These are phyloP conservation scores for Phoenix roebelenii DNA, from an alignment of 176 grass and related monocot species.

Conservation along the genomic window DNA sequence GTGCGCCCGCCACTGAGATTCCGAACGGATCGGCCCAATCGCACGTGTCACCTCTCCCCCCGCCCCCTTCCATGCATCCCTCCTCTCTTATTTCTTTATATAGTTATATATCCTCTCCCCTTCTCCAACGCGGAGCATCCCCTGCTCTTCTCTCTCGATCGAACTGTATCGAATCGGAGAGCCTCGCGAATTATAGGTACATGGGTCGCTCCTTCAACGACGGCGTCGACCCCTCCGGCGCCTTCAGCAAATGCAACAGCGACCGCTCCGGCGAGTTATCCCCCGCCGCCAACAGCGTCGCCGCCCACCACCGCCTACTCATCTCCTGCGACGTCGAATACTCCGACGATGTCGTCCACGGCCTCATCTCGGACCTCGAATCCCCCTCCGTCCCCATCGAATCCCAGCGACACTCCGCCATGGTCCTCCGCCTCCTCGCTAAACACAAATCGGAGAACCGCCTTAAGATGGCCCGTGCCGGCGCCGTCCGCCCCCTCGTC, in stretches of 20 bases:
- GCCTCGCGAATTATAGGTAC: slow-evolving; percentile 17
- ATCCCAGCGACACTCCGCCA: slow-evolving; percentile 43
- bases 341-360: slow-evolving; percentile 52
- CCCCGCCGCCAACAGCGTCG: slow-evolving; percentile 10
- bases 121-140: not conserved
- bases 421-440: slow-evolving; percentile 70
- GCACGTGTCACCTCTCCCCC: slow-evolving; percentile 18
- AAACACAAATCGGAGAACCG: slow-evolving; percentile 90
- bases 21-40: slow-evolving; percentile 2
- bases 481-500: slow-evolving; percentile 53
- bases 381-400: slow-evolving; percentile 30
- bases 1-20: slow-evolving; percentile 9
- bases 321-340: slow-evolving; percentile 44
- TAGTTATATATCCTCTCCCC: not conserved
- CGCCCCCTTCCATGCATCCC: not conserved
- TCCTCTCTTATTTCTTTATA: slow-evolving; percentile 10
- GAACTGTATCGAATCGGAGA: slow-evolving; percentile 41
- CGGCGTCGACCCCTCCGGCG: slow-evolving; percentile 49
- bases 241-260: slow-evolving; percentile 78
- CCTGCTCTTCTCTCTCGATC: not conserved
- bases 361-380: slow-evolving; percentile 49
- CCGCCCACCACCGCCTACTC: slow-evolving; percentile 42
- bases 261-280: slow-evolving; percentile 43
- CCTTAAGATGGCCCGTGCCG: slow-evolving; percentile 64
- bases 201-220: slow-evolving; percentile 60